Base-by-base conservation (phyloP, 495 filamentous ascomycete genomes). In the Arthonia radiata region DNA sequence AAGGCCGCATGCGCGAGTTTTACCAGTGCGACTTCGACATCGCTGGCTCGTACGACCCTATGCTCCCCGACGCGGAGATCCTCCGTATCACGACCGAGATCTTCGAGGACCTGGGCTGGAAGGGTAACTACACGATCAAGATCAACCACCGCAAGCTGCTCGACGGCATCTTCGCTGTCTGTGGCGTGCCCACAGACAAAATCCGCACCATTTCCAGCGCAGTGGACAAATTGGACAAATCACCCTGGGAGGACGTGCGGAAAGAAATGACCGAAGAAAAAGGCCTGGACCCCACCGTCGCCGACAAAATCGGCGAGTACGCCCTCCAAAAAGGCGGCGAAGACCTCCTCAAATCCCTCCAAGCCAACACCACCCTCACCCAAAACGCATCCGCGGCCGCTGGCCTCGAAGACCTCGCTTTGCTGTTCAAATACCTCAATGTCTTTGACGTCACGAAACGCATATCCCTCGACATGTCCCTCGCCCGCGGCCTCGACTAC, bases 1-100 rank as follows among this genome's bases (percentile, higher is more conserved):
- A 81, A 44, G 86, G 86, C 27, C 64, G 79, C 4, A 83, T 93
- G 74, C 63, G 86, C 32, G 83, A 97, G 48, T 92, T 97, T 50
- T 90, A 89, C 48, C 83, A 94, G 54, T 92, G 82, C 49, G 83
- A 94, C 49, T 90, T 93, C 43, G 83, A 94, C 47, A 80, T 93
- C 52, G 83, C 83, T 14, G 83, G 82, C 33, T 48, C 53, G 17
- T 89, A 78, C 46, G 83, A 93, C 40, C 46, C 73, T n/a, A 93
- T 94, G 83, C 56, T 93, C 13, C 78, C 83, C 24, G 83, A 93
- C 48, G 78, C 83, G n/a, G 83, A 93, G 53, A 71, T 91, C 29
- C 47, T 94, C 32, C 53, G 71, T 23, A 80, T 92, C 32, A 62
- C 76, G 13, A 68, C 57, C 39, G 82, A 94, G 44, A 70, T 92